These are phyloP conservation scores for Dicorynia guianensis DNA, from an alignment of 306 rosid species.

Conservation along the genomic window DNA sequence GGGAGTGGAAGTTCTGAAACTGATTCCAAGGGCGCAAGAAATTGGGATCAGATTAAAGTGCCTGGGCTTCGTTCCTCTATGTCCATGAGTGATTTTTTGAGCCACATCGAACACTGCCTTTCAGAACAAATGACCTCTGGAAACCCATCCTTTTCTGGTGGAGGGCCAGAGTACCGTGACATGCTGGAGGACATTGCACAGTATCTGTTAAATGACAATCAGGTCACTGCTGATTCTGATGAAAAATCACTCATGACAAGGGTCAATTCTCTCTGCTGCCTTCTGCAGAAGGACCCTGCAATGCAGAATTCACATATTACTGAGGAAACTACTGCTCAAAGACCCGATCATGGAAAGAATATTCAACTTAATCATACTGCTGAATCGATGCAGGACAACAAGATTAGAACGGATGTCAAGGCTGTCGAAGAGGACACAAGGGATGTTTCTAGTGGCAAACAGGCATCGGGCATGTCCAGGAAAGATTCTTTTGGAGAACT, in stretches of 20 bases:
- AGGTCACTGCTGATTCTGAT: conserved; percentile 65
- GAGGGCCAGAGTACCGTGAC: conserved; percentile 58
- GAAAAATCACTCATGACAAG: conserved; percentile 89
- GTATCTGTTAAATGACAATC: conserved; percentile 75
- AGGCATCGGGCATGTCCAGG: conserved; percentile 68
- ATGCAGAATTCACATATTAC: conserved; percentile 49
- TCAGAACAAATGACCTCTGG: conserved; percentile 73
- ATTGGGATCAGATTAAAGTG: conserved; percentile 71
- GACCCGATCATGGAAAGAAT: conserved; percentile 45
- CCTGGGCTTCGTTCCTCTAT: conserved; percentile 77
- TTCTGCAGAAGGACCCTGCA: conserved; percentile 77
- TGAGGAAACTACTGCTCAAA: conserved; percentile 42
- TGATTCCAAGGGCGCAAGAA: conserved; percentile 52
- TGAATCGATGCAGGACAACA: conserved; percentile 36
- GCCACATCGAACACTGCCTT: conserved; percentile 73
- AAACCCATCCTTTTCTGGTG: conserved; percentile 50
- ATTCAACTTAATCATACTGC: conserved; percentile 37
- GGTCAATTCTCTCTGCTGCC: conserved; percentile 86
- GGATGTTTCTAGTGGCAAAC: conserved; percentile 55
- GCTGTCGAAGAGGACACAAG: conserved; percentile 48
- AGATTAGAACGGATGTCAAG: conserved; percentile 41
- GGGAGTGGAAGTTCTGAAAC: conserved; percentile 69
- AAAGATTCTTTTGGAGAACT: conserved; percentile 82
- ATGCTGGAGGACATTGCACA: conserved; percentile 78
- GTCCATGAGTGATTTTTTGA: conserved; percentile 77